These are phyloP conservation scores for Phytophthora sansomeana DNA, from an alignment of 352 stramenopile genomes.

Conservation along the genomic window DNA sequence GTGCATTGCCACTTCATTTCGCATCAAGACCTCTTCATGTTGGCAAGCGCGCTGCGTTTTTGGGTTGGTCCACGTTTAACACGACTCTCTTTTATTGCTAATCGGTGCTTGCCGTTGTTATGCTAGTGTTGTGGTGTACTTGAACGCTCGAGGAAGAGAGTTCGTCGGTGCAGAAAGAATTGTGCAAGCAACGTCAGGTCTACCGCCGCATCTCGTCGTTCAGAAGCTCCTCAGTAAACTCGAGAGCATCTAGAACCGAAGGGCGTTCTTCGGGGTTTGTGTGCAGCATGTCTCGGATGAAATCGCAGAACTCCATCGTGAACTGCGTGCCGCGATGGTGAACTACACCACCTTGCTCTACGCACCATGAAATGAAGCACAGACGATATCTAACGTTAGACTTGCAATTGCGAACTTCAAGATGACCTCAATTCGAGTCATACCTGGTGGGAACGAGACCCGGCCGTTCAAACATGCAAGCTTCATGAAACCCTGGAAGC, in stretches of 20 bases:
- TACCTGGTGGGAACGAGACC: conserved; percentile 78
- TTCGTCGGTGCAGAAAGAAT: conserved; percentile 11
- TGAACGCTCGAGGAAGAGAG: conserved; percentile 6
- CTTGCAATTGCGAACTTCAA: background rate
- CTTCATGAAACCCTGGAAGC: conserved; percentile 80
- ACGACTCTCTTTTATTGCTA: conserved; percentile 35
- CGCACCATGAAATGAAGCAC: background rate
- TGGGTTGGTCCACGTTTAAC: conserved; percentile 24
- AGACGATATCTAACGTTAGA: background rate
- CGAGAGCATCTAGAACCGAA: conserved; percentile 79
- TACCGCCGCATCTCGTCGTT: conserved; percentile 70
- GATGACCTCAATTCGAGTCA: background rate
- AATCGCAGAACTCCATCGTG: conserved; percentile 86
- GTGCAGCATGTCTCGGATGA: conserved; percentile 89
- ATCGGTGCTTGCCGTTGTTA: background rate
- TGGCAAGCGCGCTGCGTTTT: conserved; percentile 25
- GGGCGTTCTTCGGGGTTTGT: conserved; percentile 83
- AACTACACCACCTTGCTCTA: conserved; percentile 73
- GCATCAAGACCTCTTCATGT: conserved; percentile 15
- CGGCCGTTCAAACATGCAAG: conserved; percentile 81
- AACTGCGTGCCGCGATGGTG: conserved; percentile 73
- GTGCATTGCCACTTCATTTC: conserved; percentile 16
- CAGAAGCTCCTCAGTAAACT: conserved; percentile 84
- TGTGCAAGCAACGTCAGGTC: background rate
- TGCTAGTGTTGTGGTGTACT: conserved; percentile 11